These are phyloP conservation scores for Sonneratia caseolaris DNA, from an alignment of 345 rosid species.

Conservation along the genomic window DNA sequence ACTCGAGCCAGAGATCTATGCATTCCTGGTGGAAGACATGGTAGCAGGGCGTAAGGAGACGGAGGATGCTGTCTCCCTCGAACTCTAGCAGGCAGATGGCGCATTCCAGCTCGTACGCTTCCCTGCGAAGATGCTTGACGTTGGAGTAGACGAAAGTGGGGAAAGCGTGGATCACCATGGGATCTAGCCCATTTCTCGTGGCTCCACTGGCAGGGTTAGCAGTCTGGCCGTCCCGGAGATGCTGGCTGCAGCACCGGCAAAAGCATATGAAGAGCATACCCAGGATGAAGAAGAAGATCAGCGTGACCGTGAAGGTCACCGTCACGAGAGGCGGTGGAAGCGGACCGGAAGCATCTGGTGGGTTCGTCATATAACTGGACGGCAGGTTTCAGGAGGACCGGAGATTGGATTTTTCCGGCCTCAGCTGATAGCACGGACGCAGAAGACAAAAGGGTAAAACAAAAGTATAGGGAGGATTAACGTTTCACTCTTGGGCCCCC, in stretches of 20 bases:
- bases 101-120: constrained; percentile 60
- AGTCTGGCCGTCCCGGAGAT: not conserved
- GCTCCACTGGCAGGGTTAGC: constrained; percentile 5
- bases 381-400: constrained; percentile 25
- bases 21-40: constrained; percentile 83
- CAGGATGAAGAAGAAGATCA: constrained; percentile 50
- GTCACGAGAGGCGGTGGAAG: constrained; percentile 35
- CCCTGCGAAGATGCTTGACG: constrained; percentile 48
- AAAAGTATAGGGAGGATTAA: too few relatives aligned
- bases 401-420: constrained; percentile 45
- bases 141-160: constrained; percentile 51
- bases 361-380: constrained; percentile 23
- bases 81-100: constrained; percentile 28
- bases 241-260: constrained; percentile 32
- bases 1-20: constrained; percentile 80
- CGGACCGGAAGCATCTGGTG: constrained; percentile 1
- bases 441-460: too few relatives aligned
- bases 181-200: constrained; percentile 43
- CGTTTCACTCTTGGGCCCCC: not conserved
- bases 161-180: constrained; percentile 36
- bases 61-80: constrained; percentile 43
- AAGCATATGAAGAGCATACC: constrained; percentile 57
- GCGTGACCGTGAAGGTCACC: constrained; percentile 38
- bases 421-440: constrained; percentile 28
- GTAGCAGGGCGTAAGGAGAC: constrained; percentile 58